Evolutionary conservation across 495 filamentous ascomycete genomes (phyloP), one percentile per base, ranked within the genome.

Genomic region (Durotheca rogersii): DNA sequence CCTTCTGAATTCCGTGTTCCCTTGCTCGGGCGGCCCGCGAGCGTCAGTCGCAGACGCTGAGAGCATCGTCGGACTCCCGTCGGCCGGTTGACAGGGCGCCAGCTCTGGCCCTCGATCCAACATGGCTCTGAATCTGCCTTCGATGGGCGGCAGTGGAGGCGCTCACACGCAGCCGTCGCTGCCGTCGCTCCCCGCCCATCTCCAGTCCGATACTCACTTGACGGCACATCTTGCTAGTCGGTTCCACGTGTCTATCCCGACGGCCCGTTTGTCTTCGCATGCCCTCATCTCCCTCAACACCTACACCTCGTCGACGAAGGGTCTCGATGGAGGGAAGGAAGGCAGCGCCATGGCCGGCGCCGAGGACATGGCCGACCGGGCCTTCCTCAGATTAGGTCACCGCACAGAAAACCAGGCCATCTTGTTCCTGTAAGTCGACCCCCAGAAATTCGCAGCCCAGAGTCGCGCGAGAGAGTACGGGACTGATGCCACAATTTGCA

Each of bases 191-290:
- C 93, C 93, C 23, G 77, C 85, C 25, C 93, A 98, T 77, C 78
- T 91, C 21, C 93, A 97, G 72, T 96, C 91, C 44, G 93, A 97
- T 70, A 96, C 92, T 32, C 89, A 95, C 66, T 73, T 97, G 54
- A 98, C 93, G 2, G 89, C 91, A 21, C 93, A 98, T 70, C 79
- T 98, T 18, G 93, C 93, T 42, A 96, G 90, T 69, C 88, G 93
- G 25, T 98, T 95, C 65, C 93, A 98, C 74, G 83, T 92, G 14
- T 83, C 85, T 30, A 69, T 95, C 29, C 91, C 93, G 11, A 92
- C 88, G 0, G 87, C 93, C 45, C 81, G 81, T 46, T 82, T 98
- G 30, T 95, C 90, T 0, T 94, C 89, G 0, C 90, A 96, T 63
- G 93, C 89, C 17, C 76, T 96, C 43, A 83, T 98, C 55, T 83